Percentiles rank a stretch among this genome's conserved stretches.
phyloP scores from a whole-genome alignment of 2,329 filamentous ascomycete genomes.

The Colletotrichum incanum region DNA sequence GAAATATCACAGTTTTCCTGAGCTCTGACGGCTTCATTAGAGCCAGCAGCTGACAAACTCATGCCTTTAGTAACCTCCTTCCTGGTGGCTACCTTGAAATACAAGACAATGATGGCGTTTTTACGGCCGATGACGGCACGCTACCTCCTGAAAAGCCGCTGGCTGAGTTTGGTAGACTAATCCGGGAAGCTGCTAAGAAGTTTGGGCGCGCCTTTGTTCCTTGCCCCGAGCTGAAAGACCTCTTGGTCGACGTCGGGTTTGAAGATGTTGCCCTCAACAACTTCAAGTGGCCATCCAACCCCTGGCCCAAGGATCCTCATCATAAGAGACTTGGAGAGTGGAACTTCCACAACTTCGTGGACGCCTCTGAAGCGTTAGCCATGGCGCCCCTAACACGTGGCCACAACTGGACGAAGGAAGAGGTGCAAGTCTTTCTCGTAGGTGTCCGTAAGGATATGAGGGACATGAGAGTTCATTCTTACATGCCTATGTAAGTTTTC shows the following conservation, averaged over 20 bases:
- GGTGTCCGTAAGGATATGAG: conserved; percentile 45
- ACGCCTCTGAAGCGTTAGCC: conserved; percentile 52
- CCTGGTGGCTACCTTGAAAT: conserved; percentile 48
- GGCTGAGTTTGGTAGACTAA: background rate
- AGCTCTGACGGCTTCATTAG: rapidly evolving
- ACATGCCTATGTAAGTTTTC: conserved; percentile 45
- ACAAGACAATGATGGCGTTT: conserved; percentile 22
- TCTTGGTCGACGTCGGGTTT: conserved; percentile 51
- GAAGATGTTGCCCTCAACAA: conserved; percentile 50
- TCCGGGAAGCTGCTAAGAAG: background rate
- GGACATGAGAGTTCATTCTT: conserved; percentile 46
- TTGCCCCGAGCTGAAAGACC: conserved; percentile 39
- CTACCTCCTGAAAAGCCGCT: background rate
- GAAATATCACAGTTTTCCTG: background rate
- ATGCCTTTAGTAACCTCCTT: background rate
- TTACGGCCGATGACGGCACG: background rate
- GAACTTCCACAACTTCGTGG: conserved; percentile 48
- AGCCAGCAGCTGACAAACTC: background rate
- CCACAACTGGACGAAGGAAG: conserved; percentile 52
- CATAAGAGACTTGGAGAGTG: conserved; percentile 54
- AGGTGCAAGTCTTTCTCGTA: conserved; percentile 46
- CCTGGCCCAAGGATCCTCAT: conserved; percentile 46
- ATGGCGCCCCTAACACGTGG: conserved; percentile 55
- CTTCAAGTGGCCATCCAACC: conserved; percentile 49
- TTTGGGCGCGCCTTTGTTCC: background rate